phyloP scores from a whole-genome alignment of 768 basidiomycete species.

The Gyrodon lividus region DNA sequence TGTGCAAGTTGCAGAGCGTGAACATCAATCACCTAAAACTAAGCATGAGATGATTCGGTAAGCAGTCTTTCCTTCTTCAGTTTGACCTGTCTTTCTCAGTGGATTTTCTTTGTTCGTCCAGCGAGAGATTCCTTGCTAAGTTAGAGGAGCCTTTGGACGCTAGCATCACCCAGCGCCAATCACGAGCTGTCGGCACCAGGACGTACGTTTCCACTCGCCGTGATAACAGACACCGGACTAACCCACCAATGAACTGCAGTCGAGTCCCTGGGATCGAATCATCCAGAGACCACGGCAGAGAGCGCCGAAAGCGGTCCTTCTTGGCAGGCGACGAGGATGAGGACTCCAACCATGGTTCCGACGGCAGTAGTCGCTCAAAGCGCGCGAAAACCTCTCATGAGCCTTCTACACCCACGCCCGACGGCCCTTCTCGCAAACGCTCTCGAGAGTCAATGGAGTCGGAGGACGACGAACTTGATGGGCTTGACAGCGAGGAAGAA shows the following conservation, averaged over 20 bases:
- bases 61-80: not conserved
- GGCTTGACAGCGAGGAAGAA: not conserved
- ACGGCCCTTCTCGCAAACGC: not conserved
- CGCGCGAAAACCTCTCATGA: not conserved
- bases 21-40: not conserved
- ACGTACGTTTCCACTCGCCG: not conserved
- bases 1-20: not conserved
- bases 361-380: not conserved
- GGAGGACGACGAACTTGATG: not conserved
- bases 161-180: not conserved
- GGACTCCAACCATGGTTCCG: not conserved
- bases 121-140: not conserved
- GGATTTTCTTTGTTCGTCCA: not conserved
- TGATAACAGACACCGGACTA: not conserved
- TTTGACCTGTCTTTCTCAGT: not conserved
- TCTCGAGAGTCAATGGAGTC: not conserved
- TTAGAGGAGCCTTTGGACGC: not conserved
- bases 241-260: not conserved
- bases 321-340: not conserved
- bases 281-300: not conserved
- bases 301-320: not conserved
- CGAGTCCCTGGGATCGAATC: not conserved
- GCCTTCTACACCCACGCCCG: not conserved
- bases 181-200: not conserved
- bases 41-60: not conserved